Evolutionary conservation across 2,329 filamentous ascomycete species (phyloP).

Genomic region (Hymenoscyphus repandus): DNA sequence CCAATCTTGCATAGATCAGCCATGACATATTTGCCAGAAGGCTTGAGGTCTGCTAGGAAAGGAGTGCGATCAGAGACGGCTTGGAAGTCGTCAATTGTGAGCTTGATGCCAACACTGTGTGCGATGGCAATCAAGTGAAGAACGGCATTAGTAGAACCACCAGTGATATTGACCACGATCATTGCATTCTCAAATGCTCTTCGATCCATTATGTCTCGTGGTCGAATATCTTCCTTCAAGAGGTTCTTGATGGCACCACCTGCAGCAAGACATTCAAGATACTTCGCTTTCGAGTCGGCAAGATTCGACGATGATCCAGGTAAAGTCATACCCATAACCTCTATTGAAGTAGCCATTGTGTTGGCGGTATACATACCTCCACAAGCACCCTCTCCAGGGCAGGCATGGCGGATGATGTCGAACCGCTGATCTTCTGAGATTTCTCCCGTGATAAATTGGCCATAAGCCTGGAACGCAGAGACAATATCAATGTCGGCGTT

Average conservation of each 20-base stretch:
- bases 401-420: constrained; percentile 91
- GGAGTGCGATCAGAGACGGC: constrained; percentile 72
- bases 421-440: constrained; percentile 88
- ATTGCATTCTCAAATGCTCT: constrained; percentile 82
- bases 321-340: constrained; percentile 72
- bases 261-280: constrained; percentile 65
- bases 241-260: constrained; percentile 71
- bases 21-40: constrained; percentile 63
- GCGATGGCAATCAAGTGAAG: constrained; percentile 81
- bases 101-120: constrained; percentile 72
- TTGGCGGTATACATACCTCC: constrained; percentile 82
- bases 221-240: constrained; percentile 70
- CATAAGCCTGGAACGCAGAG: constrained; percentile 96
- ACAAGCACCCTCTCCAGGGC: constrained; percentile 76
- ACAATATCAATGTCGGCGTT: constrained; percentile 84
- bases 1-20: constrained; percentile 51
- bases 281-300: constrained; percentile 67
- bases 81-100: constrained; percentile 85
- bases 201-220: constrained; percentile 72
- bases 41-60: constrained; percentile 78
- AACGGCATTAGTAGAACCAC: constrained; percentile 81
- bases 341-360: constrained; percentile 70
- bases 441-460: constrained; percentile 86
- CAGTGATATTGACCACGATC: constrained; percentile 75
- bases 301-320: constrained; percentile 77